Evolutionary conservation across 2,329 filamentous ascomycete species (phyloP).

Genomic region (Cadophora gregata): DNA sequence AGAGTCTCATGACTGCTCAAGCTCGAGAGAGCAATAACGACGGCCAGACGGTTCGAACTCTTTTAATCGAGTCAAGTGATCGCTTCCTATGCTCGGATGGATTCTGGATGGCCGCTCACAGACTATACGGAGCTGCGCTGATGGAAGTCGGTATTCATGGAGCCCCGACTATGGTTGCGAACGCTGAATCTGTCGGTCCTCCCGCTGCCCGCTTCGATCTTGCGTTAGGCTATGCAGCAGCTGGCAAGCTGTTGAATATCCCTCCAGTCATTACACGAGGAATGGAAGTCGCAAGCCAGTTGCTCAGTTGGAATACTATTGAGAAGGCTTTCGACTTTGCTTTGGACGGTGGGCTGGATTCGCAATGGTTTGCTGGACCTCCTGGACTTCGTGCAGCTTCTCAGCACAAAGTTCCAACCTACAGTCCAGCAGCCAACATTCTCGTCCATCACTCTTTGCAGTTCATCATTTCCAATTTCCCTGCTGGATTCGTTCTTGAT

Average conservation of each 20-base stretch:
- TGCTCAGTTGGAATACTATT: constrained; percentile 67
- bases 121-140: constrained; percentile 61
- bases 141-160: constrained; percentile 44
- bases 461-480: constrained; percentile 66
- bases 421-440: constrained; percentile 59
- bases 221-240: constrained; percentile 68
- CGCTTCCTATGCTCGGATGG: constrained; percentile 60
- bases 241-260: constrained; percentile 63
- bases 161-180: background rate
- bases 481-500: constrained; percentile 65
- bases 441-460: constrained; percentile 62
- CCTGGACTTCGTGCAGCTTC: constrained; percentile 34
- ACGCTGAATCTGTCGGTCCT: constrained; percentile 44
- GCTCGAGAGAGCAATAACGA: constrained; percentile 40
- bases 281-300: constrained; percentile 61
- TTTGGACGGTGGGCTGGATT: constrained; percentile 52
- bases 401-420: constrained; percentile 44
- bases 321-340: constrained; percentile 66
- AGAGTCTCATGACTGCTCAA: constrained; percentile 43
- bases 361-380: constrained; percentile 45
- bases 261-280: constrained; percentile 61
- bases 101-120: constrained; percentile 62
- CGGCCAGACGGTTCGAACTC: constrained; percentile 44
- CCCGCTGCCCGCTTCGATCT: constrained; percentile 55
- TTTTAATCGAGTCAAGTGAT: constrained; percentile 57